Conservation (phyloP, 257 asterid species). For the Primulina tabacum region DNA sequence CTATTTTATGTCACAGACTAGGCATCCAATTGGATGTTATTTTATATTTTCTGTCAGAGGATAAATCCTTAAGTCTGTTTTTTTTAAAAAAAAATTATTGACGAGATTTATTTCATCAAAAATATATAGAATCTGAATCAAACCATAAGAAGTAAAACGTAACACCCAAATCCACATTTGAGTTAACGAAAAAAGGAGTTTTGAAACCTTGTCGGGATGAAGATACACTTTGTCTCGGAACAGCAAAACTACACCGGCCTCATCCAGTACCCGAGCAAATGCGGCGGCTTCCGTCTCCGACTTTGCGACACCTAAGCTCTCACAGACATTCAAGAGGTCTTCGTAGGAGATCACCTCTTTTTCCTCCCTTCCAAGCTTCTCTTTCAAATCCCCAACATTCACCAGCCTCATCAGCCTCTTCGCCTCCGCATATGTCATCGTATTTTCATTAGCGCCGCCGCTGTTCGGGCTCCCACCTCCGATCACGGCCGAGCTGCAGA, state of each 20-base stretch:
- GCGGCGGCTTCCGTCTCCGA: slow-evolving; percentile 58
- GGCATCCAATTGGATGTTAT: too few relatives aligned
- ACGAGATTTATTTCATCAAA: too few relatives aligned
- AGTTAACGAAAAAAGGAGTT: neutral
- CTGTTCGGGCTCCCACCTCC: neutral
- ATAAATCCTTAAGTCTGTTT: too few relatives aligned
- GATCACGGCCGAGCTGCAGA: slow-evolving; percentile 19
- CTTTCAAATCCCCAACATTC: slow-evolving; percentile 71
- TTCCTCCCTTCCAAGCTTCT: slow-evolving; percentile 56
- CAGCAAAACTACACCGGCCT: slow-evolving; percentile 74
- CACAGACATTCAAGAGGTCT: slow-evolving; percentile 56
- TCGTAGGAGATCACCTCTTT: slow-evolving; percentile 57
- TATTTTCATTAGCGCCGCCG: slow-evolving; percentile 5
- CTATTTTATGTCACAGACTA: too few relatives aligned
- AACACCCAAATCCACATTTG: too few relatives aligned
- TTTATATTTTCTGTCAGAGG: too few relatives aligned
- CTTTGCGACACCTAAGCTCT: slow-evolving; percentile 56
- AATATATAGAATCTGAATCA: too few relatives aligned
- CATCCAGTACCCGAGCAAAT: slow-evolving; percentile 72
- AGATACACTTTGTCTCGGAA: slow-evolving; percentile 84
- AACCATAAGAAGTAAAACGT: too few relatives aligned
- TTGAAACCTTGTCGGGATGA: slow-evolving; percentile 69
- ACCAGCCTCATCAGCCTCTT: slow-evolving; percentile 79
- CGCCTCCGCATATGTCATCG: slow-evolving; percentile 62
- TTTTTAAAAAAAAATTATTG: too few relatives aligned